phyloP scores from a whole-genome alignment of 2,329 filamentous ascomycete species.

The Ophidiomyces ophidiicola region DNA sequence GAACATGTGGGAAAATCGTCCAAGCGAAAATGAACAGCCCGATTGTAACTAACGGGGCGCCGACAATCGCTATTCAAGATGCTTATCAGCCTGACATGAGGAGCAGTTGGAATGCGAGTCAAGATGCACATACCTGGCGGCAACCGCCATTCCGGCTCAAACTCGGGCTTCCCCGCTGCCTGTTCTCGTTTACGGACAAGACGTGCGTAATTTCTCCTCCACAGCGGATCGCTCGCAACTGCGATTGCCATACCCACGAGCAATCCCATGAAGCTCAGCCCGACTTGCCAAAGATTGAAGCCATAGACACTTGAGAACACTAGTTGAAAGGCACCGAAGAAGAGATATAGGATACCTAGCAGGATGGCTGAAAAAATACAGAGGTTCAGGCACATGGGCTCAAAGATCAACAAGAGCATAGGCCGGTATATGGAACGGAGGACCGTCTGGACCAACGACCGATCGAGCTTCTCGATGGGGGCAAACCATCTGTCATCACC shows the following conservation, averaged over 20 bases:
- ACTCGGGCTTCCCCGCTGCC: constrained; percentile 32
- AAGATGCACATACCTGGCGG: constrained; percentile 45
- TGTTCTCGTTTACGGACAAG: constrained; percentile 30
- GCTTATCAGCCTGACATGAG: constrained; percentile 9
- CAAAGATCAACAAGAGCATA: constrained; percentile 64
- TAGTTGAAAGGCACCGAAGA: constrained; percentile 77
- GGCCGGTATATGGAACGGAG: constrained; percentile 49
- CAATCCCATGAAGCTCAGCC: constrained; percentile 59
- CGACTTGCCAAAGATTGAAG: constrained; percentile 67
- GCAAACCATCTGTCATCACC: constrained; percentile 66
- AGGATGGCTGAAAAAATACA: constrained; percentile 74
- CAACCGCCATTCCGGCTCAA: constrained; percentile 78
- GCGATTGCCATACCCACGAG: constrained; percentile 37
- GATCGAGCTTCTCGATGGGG: constrained; percentile 59
- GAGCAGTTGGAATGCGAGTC: constrained; percentile 21
- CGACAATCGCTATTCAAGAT: constrained; percentile 43
- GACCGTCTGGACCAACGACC: constrained; percentile 53
- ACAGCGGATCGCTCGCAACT: constrained; percentile 36
- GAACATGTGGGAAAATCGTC: constrained; percentile 60
- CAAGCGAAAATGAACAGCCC: constrained; percentile 84
- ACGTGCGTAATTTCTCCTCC: constrained; percentile 35
- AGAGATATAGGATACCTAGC: constrained; percentile 79
- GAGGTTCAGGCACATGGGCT: constrained; percentile 75
- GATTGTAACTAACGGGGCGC: constrained; percentile 64
- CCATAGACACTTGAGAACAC: constrained; percentile 64